A percentile compares a stretch with the other conserved stretches of the same genome.
Conservation (phyloP, 257 asterid genomes). For the Gentiana dahurica region DNA sequence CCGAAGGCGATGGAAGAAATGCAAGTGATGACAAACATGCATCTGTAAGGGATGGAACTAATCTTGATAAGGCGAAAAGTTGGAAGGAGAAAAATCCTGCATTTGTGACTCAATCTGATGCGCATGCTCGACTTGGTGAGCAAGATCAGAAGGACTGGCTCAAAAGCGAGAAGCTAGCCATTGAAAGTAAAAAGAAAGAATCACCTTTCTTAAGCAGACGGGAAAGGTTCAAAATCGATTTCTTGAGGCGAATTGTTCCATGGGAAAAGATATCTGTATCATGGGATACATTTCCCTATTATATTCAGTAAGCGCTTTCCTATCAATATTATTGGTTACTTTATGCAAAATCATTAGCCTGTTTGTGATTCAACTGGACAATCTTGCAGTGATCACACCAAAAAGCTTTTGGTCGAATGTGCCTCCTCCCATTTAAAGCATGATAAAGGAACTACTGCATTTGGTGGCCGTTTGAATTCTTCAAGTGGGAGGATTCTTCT, state of each 20-base stretch:
- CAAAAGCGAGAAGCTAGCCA: constrained; percentile 59
- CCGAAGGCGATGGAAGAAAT: constrained; percentile 88
- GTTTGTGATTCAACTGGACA: constrained; percentile 18
- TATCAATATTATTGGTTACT: constrained; percentile 5
- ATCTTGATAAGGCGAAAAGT: constrained; percentile 34
- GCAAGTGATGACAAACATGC: constrained; percentile 61
- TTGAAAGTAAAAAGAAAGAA: constrained; percentile 77
- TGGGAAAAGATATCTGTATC: constrained; percentile 87
- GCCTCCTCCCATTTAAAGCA: constrained; percentile 78
- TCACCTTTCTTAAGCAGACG: constrained; percentile 69
- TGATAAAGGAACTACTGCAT: constrained; percentile 50
- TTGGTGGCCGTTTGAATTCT: constrained; percentile 68
- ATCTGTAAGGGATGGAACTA: constrained; percentile 32
- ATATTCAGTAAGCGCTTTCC: constrained; percentile 48
- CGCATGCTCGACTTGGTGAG: constrained; percentile 84
- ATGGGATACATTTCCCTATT: constrained; percentile 95
- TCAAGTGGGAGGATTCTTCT: constrained; percentile 88
- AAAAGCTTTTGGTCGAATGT: constrained; percentile 79
- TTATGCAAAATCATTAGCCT: constrained; percentile 7
- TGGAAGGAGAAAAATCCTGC: constrained; percentile 27
- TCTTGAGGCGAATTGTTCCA: constrained; percentile 73
- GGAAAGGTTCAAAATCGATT: constrained; percentile 76
- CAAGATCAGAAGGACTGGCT: constrained; percentile 96
- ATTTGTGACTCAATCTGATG: constrained; percentile 32
- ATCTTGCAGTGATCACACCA: constrained; percentile 56